Conservation (phyloP, 1,139 yeast species). For the Geotrichum bryndzae region DNA sequence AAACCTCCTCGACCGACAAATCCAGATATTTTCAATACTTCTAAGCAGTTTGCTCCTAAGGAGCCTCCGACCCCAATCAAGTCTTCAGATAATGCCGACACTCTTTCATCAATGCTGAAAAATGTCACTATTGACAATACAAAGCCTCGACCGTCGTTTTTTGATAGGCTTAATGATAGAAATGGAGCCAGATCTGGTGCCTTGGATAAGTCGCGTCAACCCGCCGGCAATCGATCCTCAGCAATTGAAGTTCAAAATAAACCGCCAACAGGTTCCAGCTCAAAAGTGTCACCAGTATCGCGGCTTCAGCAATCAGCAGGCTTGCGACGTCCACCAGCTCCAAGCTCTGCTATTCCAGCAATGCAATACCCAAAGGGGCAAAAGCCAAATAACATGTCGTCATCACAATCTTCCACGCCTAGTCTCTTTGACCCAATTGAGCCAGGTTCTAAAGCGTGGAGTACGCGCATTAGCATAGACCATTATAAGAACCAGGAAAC, state of each 20-base stretch:
- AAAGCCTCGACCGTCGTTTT: no score
- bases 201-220: background rate
- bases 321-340: background rate
- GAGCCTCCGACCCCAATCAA: background rate
- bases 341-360: background rate
- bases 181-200: no score
- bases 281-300: background rate
- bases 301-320: background rate
- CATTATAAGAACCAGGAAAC: slow-evolving; percentile 5
- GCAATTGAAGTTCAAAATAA: background rate
- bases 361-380: background rate
- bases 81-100: background rate
- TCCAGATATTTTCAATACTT: background rate
- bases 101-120: background rate
- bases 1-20: background rate
- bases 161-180: no score
- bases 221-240: background rate
- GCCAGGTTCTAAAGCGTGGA: slow-evolving; percentile 10
- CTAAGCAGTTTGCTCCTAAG: background rate
- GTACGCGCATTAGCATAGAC: slow-evolving; percentile 6
- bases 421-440: slow-evolving; percentile 11
- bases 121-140: background rate
- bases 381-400: background rate
- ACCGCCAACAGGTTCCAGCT: background rate
- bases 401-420: background rate